These are phyloP conservation scores for Phytophthora quininea DNA, from an alignment of 352 stramenopile genomes.

Conservation along the genomic window DNA sequence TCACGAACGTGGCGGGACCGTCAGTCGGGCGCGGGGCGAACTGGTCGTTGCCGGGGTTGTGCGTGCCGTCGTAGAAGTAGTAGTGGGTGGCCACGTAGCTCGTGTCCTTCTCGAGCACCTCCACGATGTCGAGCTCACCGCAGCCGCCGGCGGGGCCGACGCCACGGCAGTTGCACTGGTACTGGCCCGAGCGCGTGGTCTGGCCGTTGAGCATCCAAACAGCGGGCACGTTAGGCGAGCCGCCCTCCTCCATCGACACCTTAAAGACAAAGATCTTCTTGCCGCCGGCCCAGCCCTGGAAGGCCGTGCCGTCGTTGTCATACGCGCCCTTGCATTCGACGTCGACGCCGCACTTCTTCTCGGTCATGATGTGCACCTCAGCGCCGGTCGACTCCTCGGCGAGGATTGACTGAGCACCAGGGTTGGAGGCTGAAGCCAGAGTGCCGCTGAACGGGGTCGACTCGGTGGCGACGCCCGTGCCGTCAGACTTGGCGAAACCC, in stretches of 20 bases:
- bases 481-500: conserved; percentile 63
- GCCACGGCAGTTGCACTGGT: conserved; percentile 85
- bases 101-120: conserved; percentile 70
- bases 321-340: conserved; percentile 68
- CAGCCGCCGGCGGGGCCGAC: conserved; percentile 64
- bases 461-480: conserved; percentile 45
- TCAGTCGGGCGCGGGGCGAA: conserved; percentile 57
- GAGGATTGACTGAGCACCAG: conserved; percentile 45
- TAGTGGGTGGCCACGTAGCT: conserved; percentile 76
- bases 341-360: conserved; percentile 59
- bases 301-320: conserved; percentile 71
- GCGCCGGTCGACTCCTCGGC: conserved; percentile 67
- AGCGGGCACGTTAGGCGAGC: conserved; percentile 62
- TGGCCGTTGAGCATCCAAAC: conserved; percentile 81
- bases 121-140: conserved; percentile 80
- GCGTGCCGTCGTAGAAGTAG: conserved; percentile 76
- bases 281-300: conserved; percentile 65
- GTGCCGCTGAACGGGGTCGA: conserved; percentile 54
- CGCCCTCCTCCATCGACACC: conserved; percentile 58
- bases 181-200: conserved; percentile 72
- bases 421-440: conserved; percentile 55
- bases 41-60: conserved; percentile 66
- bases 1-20: conserved; percentile 63
- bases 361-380: conserved; percentile 80
- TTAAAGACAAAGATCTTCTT: conserved; percentile 86